phyloP scores from a whole-genome alignment of 2,329 filamentous ascomycete species.

The Sporothrix pallida region DNA sequence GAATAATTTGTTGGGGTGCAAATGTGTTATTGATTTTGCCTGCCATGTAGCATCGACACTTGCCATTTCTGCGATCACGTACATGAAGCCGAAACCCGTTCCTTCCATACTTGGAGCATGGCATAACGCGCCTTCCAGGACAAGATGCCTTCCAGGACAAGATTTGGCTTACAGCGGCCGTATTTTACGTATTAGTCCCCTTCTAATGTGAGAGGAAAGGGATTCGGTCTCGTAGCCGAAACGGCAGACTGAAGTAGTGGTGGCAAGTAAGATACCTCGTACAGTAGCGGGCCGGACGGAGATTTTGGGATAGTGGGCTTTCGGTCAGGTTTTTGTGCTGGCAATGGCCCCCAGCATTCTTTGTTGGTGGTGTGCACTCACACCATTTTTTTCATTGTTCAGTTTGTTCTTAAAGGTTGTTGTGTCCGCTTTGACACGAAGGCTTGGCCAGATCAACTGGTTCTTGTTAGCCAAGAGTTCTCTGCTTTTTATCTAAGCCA shows the following conservation, averaged over 20 bases:
- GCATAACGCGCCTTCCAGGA: no score
- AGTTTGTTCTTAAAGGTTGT: background rate
- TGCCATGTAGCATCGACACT: background rate
- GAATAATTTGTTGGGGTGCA: background rate
- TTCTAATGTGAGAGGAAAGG: background rate
- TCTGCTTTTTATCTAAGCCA: background rate
- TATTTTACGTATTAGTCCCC: background rate
- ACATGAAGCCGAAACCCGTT: constrained; percentile 11
- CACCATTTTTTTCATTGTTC: no score
- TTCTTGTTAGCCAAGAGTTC: no score
- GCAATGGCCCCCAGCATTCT: no score
- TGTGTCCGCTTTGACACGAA: background rate
- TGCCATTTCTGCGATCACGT: background rate
- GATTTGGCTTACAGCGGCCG: background rate
- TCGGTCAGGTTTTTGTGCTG: background rate
- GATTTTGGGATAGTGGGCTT: background rate
- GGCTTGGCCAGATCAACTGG: no score
- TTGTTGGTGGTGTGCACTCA: background rate
- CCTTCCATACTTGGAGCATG: background rate
- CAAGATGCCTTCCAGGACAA: no score
- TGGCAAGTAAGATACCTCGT: background rate
- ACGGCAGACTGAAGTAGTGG: background rate
- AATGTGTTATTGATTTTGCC: background rate
- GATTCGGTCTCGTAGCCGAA: background rate
- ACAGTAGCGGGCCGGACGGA: background rate